Conservation (phyloP, 495 filamentous ascomycete genomes). For the Aspergillus heteromorphus region DNA sequence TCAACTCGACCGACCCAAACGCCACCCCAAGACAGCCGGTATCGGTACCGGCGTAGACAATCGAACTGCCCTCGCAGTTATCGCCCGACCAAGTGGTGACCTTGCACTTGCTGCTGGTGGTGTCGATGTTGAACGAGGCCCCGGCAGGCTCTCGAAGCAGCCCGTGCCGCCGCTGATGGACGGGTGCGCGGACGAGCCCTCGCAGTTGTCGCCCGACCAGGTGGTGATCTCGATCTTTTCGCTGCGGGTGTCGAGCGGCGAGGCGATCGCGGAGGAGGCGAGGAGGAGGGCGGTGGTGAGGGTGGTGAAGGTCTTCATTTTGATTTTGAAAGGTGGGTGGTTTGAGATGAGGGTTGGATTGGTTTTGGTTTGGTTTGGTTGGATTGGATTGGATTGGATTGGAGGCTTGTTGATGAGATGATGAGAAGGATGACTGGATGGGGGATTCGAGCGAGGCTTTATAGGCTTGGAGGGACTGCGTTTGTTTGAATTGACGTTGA, state of each 20-base stretch:
- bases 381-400: too few relatives aligned
- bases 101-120: not conserved
- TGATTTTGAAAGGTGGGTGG: not conserved
- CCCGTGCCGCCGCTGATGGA: not conserved
- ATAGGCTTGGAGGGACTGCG: too few relatives aligned
- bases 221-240: not conserved
- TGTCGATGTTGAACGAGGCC: not conserved
- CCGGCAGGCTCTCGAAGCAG: not conserved
- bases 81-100: not conserved
- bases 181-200: not conserved
- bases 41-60: not conserved
- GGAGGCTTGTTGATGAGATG: too few relatives aligned
- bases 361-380: too few relatives aligned
- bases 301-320: not conserved
- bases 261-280: not conserved
- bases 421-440: too few relatives aligned
- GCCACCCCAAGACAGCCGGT: not conserved
- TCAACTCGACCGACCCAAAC: not conserved
- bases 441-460: too few relatives aligned
- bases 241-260: not conserved
- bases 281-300: not conserved
- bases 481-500: too few relatives aligned
- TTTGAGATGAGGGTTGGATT: too few relatives aligned
- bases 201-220: not conserved
- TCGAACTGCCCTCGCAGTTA: not conserved